phyloP scores from a whole-genome alignment of 441 rosid species.

The Geranium incanum region DNA sequence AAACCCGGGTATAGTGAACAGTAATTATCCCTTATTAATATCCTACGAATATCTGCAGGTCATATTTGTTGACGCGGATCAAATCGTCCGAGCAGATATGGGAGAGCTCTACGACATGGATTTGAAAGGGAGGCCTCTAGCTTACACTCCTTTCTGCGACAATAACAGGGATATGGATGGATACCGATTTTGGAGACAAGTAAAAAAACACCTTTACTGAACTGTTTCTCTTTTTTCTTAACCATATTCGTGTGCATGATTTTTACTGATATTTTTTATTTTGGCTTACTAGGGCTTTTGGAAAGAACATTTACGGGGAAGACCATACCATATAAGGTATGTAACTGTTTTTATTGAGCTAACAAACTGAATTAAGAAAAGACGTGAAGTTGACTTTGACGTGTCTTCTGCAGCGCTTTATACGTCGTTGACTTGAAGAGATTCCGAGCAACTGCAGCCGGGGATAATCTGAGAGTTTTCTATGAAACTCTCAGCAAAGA shows the following conservation, averaged over 20 bases:
- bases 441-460: constrained; percentile 93
- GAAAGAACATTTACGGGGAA: constrained; percentile 92
- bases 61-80: constrained; percentile 99
- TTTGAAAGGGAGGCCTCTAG: constrained; percentile 93
- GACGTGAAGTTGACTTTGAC: constrained; percentile 24
- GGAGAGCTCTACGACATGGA: constrained; percentile 98
- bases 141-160: constrained; percentile 98
- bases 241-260: neutral
- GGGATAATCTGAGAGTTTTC: constrained; percentile 88
- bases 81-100: constrained; percentile 90
- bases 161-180: constrained; percentile 99
- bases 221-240: too few species aligned
- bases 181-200: constrained; percentile 97
- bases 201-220: constrained; percentile 17
- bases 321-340: constrained; percentile 92
- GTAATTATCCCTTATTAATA: neutral
- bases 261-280: constrained; percentile 7
- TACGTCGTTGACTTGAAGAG: constrained; percentile 90
- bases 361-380: neutral
- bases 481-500: constrained; percentile 99
- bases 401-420: constrained; percentile 59
- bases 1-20: too few species aligned
- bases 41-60: constrained; percentile 42
- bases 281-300: constrained; percentile 71
- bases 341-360: constrained; percentile 20